Evolutionary conservation across 768 basidiomycete species (phyloP), one percentile per base, ranked within the genome.

Genomic region (Phlebiopsis flavidoalba): DNA sequence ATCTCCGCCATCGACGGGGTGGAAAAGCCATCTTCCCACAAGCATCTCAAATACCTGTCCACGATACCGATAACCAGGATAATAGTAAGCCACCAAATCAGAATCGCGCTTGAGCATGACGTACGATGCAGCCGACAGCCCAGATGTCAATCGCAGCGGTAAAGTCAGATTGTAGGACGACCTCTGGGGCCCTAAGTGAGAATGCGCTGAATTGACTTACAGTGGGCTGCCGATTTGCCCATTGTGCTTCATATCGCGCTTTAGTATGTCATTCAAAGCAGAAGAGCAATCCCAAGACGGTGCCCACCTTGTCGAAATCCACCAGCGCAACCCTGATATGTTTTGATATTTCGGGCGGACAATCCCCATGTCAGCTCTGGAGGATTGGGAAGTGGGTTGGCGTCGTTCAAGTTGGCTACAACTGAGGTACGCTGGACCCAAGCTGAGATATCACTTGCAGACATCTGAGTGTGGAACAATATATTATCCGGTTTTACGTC

Each of bases 101-200:
- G 47, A 11, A 5, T 10, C 40, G 17, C 40, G 10, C 2, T 43
- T 2, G 10, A 43, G 11, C 17, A 12, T 43, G n/a, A 62, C 68
- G 22, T 49, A 70, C 71, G 35, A 72, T 46, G 47, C 71, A 73
- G 8, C 72, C 71, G 14, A 73, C 43, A 46, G 69, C 69, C 73
- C 73, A 74, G 24, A 73, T 67, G 53, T 72, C 70, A 5, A 69
- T 55, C 21, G 58, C 61, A 0, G 70, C 55, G 5, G 58, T 51
- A 45, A 66, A 68, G 36, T 64, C 61, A 5, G 69, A 63, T 3
- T 36, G 61, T 17, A 72, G 60, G n/a, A 72, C 66, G 26, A 72
- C 64, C 56, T 74, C 72, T 10, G 70, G 71, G 8, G 68, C 65
- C 22, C 73, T 71, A 17, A 74, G 63, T 1, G 71, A 67, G 51